Evolutionary conservation across 805 yeast genomes (phyloP), one percentile per base, ranked within the genome.

Genomic region (Cyberlindnera veronae): DNA sequence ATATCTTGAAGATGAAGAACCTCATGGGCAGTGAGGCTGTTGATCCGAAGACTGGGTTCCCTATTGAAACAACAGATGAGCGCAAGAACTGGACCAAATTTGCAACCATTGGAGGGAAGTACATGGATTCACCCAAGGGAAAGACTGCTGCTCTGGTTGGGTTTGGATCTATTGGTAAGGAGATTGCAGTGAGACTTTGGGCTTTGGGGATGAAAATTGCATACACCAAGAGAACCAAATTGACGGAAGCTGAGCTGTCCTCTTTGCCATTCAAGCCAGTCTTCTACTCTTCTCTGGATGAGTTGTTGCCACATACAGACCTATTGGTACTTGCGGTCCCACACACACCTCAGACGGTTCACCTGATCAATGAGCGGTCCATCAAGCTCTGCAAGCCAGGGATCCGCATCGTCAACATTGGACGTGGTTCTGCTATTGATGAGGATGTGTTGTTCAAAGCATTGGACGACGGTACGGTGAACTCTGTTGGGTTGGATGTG

Each of bases 401-500:
- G 1, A 70, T 81, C 6, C 67, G 85, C 38, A 64, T 85, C 18
- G 78, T 85, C 34, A 85, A 85, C 54, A 78, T 85, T 30, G 95
- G 95, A 2, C 67, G 95, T 44, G 95, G 95, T 2, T 51, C 72
- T 3, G 74, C 84, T 26, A 70, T 85, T 44, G 78, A 84, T 49
- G 88, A 81, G 50, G 67, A 72, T n/a, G 89, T 77, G 3, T 60
- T 84, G 34, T 66, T 83, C 10, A 68, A 63, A 5, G 90, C 81
- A 0, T 64, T 85, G 38, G 68, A 78, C 41, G 50, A 69, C 7
- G 87, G 86, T 1, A 72, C 78, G 38, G 68, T 85, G 3, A 61
- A 72, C 7, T 75, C 80, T 54, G 86, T 81, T 8, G 93, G 91
- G 0, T 57, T 83, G 23, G 95, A 85, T 53, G 95, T 85, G 5